These are phyloP conservation scores for Xylaria sp. DNA, from an alignment of 2,329 filamentous ascomycete species.

Conservation along the genomic window DNA sequence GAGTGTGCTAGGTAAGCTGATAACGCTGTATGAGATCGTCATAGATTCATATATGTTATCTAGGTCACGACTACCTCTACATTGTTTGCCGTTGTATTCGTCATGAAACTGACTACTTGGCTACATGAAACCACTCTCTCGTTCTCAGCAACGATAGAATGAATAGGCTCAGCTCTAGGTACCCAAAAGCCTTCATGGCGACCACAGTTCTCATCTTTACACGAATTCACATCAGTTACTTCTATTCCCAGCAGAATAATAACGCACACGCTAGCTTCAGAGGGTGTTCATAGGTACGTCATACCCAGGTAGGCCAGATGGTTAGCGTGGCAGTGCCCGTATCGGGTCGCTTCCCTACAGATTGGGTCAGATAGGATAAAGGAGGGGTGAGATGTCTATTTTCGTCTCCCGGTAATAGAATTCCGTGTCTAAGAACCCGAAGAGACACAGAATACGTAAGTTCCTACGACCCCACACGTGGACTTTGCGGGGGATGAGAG, in stretches of 20 bases:
- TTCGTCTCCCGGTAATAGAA: neutral
- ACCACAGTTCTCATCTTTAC: neutral
- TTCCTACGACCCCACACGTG: constrained; percentile 7
- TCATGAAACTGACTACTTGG: neutral
- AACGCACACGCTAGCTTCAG: neutral
- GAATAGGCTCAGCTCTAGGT: neutral
- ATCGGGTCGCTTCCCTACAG: neutral
- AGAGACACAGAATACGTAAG: no score
- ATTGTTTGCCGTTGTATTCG: neutral
- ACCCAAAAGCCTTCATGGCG: neutral
- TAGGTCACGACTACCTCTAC: neutral
- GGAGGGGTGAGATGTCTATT: neutral
- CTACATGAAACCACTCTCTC: neutral
- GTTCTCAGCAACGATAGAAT: no score
- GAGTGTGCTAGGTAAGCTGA: no score
- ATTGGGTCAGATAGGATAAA: neutral
- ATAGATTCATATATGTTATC: neutral
- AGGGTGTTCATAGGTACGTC: neutral
- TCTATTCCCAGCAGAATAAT: neutral
- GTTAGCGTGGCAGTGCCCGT: neutral
- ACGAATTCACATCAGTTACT: neutral
- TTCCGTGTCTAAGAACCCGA: neutral
- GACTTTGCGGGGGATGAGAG: constrained; percentile 5
- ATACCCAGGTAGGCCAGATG: neutral
- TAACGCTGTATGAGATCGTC: no score